Evolutionary conservation across 805 yeast genomes (phyloP).

Genomic region (Candida koratica): DNA sequence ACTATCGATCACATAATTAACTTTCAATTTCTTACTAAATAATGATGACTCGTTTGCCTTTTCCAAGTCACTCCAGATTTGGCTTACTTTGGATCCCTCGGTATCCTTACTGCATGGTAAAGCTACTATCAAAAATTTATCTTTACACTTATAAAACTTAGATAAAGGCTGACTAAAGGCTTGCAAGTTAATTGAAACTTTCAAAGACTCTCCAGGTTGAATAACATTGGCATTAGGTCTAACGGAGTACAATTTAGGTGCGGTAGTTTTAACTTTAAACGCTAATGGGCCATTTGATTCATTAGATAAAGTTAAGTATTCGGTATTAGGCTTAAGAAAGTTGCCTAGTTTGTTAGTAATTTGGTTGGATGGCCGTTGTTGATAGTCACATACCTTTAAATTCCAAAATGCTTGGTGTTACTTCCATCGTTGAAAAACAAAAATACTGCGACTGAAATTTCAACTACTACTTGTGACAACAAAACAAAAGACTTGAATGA

Average conservation of each 20-base stretch:
- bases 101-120: constrained; percentile 67
- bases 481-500: no score
- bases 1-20: constrained; percentile 44
- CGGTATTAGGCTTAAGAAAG: constrained; percentile 67
- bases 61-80: constrained; percentile 74
- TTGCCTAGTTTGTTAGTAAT: constrained; percentile 51
- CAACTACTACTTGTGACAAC: no score
- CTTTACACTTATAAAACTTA: constrained; percentile 74
- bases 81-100: constrained; percentile 55
- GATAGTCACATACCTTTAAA: constrained; percentile 71
- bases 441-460: constrained; percentile 11
- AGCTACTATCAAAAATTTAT: constrained; percentile 86
- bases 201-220: constrained; percentile 65
- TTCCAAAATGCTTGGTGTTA: constrained; percentile 68
- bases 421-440: constrained; percentile 48
- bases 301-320: constrained; percentile 52
- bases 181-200: constrained; percentile 80
- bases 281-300: constrained; percentile 61
- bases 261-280: constrained; percentile 96
- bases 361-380: background rate
- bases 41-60: constrained; percentile 50
- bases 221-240: constrained; percentile 89
- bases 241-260: constrained; percentile 92
- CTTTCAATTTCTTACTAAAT: constrained; percentile 63
- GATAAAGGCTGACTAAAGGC: constrained; percentile 76